Base-by-base conservation (phyloP, 768 basidiomycete genomes). In the Grammothele lineata region DNA sequence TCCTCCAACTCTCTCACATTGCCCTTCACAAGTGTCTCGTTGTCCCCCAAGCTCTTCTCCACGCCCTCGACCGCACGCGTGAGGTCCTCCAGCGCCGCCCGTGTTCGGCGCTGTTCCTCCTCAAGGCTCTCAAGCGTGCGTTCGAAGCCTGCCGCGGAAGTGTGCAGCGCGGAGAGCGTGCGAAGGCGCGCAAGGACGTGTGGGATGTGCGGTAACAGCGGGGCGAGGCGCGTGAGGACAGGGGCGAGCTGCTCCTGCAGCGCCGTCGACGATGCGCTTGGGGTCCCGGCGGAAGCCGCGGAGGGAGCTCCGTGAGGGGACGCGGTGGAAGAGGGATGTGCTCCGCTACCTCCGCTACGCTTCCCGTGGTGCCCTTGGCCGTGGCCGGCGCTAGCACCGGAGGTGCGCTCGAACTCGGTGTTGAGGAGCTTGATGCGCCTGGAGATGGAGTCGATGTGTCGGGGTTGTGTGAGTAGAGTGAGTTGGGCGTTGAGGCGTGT, bases 391-490 rank as follows among this genome's bases (percentile, higher is more conserved):
- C 61, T 67, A 40, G 65, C 32, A 47, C 63, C 35, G 26, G 85
- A 81, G 4, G 80, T 77, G 24, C 94, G 84, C 40, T 98, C 95
- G 41, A 99, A 78, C 65, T 99, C 96, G 1, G 92, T 85, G 12
- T 95, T 75, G 15, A 98, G 78, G 7, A 97, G 71, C 60, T 98
- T 99, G 51, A 98, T 78, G 4, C 95, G 84, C 4, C 95, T 81
- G 2, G 94, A 94, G 52, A 97, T 87, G 10, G 92, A 88, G 65
- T 99, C 96, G 40, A 98, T 84, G 61, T 98, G 93, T 14, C 94
- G 83, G 0, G 96, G 95, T 69, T 97, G 93, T 0, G 95, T 90
- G 37, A 99, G 81, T 14, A 97, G 73, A 6, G 83, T 80, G 19
- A 98, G 71, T 62, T 96, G 92, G 18, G 81, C 80, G 59, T 90